These are phyloP conservation scores for Suillus clintonianus DNA, from an alignment of 768 basidiomycete genomes.

Conservation along the genomic window DNA sequence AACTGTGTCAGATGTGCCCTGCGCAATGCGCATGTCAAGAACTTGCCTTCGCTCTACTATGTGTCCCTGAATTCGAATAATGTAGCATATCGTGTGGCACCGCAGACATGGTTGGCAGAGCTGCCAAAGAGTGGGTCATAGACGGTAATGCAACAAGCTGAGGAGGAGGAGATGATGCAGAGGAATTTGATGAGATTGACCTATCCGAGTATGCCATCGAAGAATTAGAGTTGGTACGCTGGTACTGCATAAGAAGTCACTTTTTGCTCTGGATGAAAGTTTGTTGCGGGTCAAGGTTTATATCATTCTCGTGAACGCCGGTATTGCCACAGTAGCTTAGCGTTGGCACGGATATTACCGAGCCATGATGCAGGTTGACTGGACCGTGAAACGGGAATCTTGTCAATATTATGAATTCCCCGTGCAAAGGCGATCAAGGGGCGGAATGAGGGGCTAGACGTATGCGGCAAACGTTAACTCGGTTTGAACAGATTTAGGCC, in stretches of 20 bases:
- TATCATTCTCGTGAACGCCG: constrained; percentile 27
- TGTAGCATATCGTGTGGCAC: constrained; percentile 34
- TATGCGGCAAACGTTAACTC: constrained; percentile 17
- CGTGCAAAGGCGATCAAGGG: constrained; percentile 35
- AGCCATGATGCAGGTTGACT: constrained; percentile 31
- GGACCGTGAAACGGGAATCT: constrained; percentile 35
- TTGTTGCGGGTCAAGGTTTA: constrained; percentile 18
- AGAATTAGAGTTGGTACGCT: constrained; percentile 29
- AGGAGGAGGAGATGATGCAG: constrained; percentile 30
- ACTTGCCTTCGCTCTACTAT: constrained; percentile 33
- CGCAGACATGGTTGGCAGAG: constrained; percentile 32
- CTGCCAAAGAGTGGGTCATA: constrained; percentile 34
- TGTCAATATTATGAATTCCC: constrained; percentile 26
- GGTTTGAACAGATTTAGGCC: constrained; percentile 27
- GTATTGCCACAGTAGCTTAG: constrained; percentile 21
- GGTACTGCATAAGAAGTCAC: constrained; percentile 30
- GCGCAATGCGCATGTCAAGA: background rate
- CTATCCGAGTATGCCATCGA: constrained; percentile 35
- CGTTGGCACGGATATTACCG: constrained; percentile 35
- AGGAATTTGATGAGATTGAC: constrained; percentile 34
- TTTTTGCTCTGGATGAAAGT: constrained; percentile 12
- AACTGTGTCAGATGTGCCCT: constrained; percentile 8
- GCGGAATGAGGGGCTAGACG: constrained; percentile 27
- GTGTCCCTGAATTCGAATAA: constrained; percentile 24
- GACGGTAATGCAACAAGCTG: constrained; percentile 32